phyloP scores from a whole-genome alignment of 2,329 filamentous ascomycete species.

The Macroventuria anomochaeta region DNA sequence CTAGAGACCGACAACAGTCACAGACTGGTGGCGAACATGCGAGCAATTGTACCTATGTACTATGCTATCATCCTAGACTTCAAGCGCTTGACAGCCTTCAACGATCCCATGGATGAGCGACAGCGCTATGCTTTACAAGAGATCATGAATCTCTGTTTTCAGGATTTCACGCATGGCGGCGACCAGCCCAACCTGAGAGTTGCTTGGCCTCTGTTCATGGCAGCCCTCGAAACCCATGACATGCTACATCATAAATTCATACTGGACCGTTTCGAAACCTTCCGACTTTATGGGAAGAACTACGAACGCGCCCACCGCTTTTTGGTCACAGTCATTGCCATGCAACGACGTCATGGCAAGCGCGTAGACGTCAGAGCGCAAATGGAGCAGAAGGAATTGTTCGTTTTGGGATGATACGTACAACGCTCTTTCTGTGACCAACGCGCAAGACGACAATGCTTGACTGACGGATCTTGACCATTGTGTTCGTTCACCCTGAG shows the following conservation, averaged over 20 bases:
- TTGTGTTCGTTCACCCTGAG: too few relatives aligned
- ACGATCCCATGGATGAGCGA: conserved; percentile 11
- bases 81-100: conserved; percentile 26
- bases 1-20: conserved; percentile 29
- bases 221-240: conserved; percentile 46
- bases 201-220: conserved; percentile 48
- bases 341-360: conserved; percentile 25
- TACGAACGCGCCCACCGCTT: conserved; percentile 41
- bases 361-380: conserved; percentile 15
- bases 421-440: too few relatives aligned
- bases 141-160: conserved; percentile 46
- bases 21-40: conserved; percentile 45
- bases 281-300: conserved; percentile 44
- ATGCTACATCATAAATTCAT: conserved; percentile 46
- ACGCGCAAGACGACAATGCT: too few relatives aligned
- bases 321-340: conserved; percentile 29
- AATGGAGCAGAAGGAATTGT: conserved; percentile 12
- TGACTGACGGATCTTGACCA: too few relatives aligned
- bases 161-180: conserved; percentile 44
- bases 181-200: conserved; percentile 42
- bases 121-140: conserved; percentile 17
- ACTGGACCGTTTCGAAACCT: conserved; percentile 38
- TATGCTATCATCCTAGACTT: conserved; percentile 46
- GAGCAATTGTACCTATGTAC: conserved; percentile 46
- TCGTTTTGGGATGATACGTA: conserved; percentile 11